Evolutionary conservation across 805 yeast species (phyloP), one percentile per base, ranked within the genome.

Genomic region (Cyberlindnera mycetangii): DNA sequence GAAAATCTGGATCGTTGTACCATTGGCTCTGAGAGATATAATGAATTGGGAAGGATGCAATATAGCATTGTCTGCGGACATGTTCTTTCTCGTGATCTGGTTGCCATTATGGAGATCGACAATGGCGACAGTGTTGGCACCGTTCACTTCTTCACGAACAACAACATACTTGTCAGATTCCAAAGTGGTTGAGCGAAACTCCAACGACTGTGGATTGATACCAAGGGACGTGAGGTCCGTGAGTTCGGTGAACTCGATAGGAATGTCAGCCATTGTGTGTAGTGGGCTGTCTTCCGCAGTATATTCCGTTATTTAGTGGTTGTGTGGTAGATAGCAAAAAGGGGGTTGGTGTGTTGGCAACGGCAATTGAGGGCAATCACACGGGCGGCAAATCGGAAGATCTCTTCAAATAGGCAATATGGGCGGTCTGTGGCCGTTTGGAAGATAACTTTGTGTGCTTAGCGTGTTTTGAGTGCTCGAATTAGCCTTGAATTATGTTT

Each of bases 11-110:
- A 93, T 78, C 32, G 97, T 90, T 39, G 97, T 89, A 54, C 97
- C 97, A 61, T 89, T 93, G 34, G 98, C 98, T 62, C 98, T 80
- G 53, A 93, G 79, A 14, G 97, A 89, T 57, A 93, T 89, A 51
- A 90, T 89, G 67, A 85, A 81, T 65, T 84, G 81, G n/a, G 69
- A 61, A 27, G 99, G 98, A 67, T 89, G 95, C 93, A 93, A 83
- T 62, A 93, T 93, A 40, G 97, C 98, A 51, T 89, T 86, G 68
- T 93, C 99, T 36, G 99, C 99, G 44, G 87, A 78, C 96, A 93
- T 93, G 65, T 87, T 85, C 68, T 93, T 92, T 62, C 95, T 82
- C 18, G 86, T 84, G 49, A 90, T 80, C 56, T 79, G 77, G 67
- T 87, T 87, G 70, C 81, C 81, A 62, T 86, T 81, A 52, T 79